Evolutionary conservation across 441 rosid species (phyloP).

Genomic region (Arabidopsis lyrata): DNA sequence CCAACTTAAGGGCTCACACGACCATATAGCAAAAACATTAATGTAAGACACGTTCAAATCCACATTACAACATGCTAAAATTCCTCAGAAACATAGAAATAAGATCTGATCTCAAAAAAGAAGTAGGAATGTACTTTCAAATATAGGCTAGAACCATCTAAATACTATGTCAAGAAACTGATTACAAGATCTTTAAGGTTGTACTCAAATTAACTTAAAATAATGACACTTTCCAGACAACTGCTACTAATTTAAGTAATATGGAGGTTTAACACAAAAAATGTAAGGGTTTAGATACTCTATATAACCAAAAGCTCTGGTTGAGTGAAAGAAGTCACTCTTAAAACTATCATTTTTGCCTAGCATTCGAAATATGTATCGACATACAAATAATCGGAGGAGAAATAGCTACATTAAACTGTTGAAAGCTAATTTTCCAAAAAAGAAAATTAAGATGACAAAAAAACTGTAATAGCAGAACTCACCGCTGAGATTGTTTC

Average conservation of each 20-base stretch:
- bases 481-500: constrained; percentile 66
- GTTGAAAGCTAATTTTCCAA: constrained; percentile 25
- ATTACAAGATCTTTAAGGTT: constrained; percentile 10
- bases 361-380: constrained; percentile 1
- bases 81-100: constrained; percentile 27
- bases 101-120: constrained; percentile 17
- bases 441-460: constrained; percentile 13
- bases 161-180: constrained; percentile 27
- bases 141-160: constrained; percentile 22
- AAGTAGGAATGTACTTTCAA: constrained; percentile 17
- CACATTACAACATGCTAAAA: constrained; percentile 27
- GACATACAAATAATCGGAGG: constrained; percentile 5
- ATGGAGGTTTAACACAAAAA: constrained; percentile 24
- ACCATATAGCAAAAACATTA: constrained; percentile 16
- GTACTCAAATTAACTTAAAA: constrained; percentile 8
- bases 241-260: constrained; percentile 4
- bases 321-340: constrained; percentile 17
- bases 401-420: constrained; percentile 12
- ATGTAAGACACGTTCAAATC: constrained; percentile 8
- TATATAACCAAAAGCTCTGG: constrained; percentile 22
- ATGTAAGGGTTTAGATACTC: constrained; percentile 19
- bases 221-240: constrained; percentile 16
- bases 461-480: constrained; percentile 32
- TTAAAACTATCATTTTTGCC: constrained; percentile 18
- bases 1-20: constrained; percentile 29